Conservation (phyloP, 768 basidiomycete genomes). For the Butyriboletus loyo region DNA sequence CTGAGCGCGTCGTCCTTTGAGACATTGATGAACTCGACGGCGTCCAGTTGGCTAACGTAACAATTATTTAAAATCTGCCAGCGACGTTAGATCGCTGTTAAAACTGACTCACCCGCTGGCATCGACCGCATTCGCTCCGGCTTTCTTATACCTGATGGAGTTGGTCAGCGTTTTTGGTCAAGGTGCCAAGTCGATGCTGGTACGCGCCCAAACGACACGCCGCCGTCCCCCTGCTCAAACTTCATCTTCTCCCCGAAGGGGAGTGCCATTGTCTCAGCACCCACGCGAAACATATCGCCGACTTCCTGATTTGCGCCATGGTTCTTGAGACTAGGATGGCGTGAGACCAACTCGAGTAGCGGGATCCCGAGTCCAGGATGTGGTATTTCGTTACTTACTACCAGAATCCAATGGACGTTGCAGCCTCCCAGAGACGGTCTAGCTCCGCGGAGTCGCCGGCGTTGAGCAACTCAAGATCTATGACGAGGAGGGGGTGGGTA, state of each 20-base stretch:
- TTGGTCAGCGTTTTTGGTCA: background rate
- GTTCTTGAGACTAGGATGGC: constrained; percentile 38
- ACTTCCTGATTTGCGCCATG: constrained; percentile 38
- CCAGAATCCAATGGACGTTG: constrained; percentile 51
- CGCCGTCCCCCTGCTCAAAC: constrained; percentile 42
- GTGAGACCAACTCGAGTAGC: background rate
- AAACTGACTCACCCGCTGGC: constrained; percentile 41
- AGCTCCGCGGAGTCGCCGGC: constrained; percentile 37
- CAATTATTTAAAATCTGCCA: background rate
- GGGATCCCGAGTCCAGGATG: background rate
- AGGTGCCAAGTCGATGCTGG: background rate
- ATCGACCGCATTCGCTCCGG: constrained; percentile 61
- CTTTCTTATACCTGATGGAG: constrained; percentile 52
- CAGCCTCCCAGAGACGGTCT: constrained; percentile 45
- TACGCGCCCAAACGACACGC: constrained; percentile 38
- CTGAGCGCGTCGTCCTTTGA: constrained; percentile 67
- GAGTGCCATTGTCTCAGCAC: constrained; percentile 38
- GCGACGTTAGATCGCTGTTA: background rate
- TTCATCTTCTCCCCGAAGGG: constrained; percentile 41
- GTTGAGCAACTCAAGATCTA: constrained; percentile 42
- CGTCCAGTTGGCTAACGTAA: constrained; percentile 36
- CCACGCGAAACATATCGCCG: constrained; percentile 41
- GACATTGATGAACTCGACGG: constrained; percentile 62
- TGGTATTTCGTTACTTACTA: constrained; percentile 37
- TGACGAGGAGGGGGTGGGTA: constrained; percentile 44